These are phyloP conservation scores for Gnaphalium uliginosum DNA, from an alignment of 129 eudicot species.

Conservation along the genomic window DNA sequence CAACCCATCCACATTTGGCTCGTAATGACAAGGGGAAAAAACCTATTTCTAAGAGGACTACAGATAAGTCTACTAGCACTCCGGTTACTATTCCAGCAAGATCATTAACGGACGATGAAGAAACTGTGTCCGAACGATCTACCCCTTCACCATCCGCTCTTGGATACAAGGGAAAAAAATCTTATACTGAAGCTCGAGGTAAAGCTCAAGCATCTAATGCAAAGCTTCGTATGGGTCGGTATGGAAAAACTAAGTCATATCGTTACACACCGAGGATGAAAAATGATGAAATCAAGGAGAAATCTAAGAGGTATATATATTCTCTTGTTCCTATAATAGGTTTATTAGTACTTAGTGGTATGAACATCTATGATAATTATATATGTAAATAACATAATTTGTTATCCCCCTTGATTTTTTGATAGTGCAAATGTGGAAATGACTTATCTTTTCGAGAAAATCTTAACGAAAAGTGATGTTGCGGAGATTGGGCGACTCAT, in stretches of 20 bases:
- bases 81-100: conserved; percentile 25
- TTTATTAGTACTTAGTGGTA: neutral
- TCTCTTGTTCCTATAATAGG: neutral
- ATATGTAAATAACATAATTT: neutral
- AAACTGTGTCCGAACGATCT: conserved; percentile 22
- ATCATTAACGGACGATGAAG: conserved; percentile 25
- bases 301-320: conserved; percentile 55
- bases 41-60: neutral
- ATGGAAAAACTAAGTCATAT: conserved; percentile 33
- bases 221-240: conserved; percentile 32
- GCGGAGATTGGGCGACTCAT: conserved; percentile 74
- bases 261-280: conserved; percentile 52
- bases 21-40: too few relatives aligned
- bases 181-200: conserved; percentile 20
- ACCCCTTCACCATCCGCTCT: conserved; percentile 13
- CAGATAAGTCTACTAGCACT: neutral
- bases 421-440: conserved; percentile 48
- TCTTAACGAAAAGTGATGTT: conserved; percentile 70
- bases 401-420: conserved; percentile 36
- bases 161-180: conserved; percentile 26
- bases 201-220: conserved; percentile 17
- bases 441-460: conserved; percentile 75
- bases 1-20: too few relatives aligned
- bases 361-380: neutral
- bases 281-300: conserved; percentile 43